phyloP scores from a whole-genome alignment of 31 red algal species.

The Asparagopsis taxiformis region DNA sequence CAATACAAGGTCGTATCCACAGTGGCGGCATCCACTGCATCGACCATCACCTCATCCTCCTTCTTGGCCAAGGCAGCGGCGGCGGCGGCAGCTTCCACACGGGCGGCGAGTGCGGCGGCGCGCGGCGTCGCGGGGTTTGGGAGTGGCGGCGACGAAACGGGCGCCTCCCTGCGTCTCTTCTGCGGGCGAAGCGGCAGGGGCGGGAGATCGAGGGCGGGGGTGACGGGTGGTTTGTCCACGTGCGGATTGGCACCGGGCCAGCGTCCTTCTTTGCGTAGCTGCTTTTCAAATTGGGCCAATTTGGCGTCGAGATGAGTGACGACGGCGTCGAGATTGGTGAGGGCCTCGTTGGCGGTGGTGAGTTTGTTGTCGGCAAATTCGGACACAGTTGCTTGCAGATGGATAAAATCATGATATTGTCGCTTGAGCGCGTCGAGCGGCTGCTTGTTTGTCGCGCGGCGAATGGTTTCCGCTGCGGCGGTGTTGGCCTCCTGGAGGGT shows the following conservation, averaged over 20 bases:
- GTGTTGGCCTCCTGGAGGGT: conserved; percentile 26
- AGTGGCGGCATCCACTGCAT: neutral
- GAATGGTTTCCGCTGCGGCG: conserved; percentile 46
- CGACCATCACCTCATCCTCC: conserved; percentile 5
- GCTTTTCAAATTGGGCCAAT: conserved; percentile 75
- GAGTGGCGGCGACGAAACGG: neutral
- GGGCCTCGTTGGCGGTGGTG: conserved; percentile 41
- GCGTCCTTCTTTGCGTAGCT: conserved; percentile 74
- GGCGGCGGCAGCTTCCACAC: no score
- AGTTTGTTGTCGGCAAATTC: conserved; percentile 60
- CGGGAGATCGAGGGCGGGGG: neutral
- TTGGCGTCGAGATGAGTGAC: conserved; percentile 51
- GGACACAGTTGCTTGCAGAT: conserved; percentile 17
- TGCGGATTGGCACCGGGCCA: conserved; percentile 57
- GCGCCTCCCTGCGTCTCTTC: neutral
- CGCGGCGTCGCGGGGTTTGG: conserved; percentile 1
- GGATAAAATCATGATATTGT: conserved; percentile 46
- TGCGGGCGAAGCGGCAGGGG: neutral
- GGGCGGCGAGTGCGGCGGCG: conserved; percentile 9
- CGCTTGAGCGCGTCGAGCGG: conserved; percentile 37
- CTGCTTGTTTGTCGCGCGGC: conserved; percentile 17
- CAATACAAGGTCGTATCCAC: conserved; percentile 29
- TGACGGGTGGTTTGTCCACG: neutral
- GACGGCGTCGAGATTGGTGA: conserved; percentile 32
- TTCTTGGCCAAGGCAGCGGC: no score